Evolutionary conservation across 2,329 filamentous ascomycete genomes (phyloP).

Genomic region (Bipolaris oryzae): DNA sequence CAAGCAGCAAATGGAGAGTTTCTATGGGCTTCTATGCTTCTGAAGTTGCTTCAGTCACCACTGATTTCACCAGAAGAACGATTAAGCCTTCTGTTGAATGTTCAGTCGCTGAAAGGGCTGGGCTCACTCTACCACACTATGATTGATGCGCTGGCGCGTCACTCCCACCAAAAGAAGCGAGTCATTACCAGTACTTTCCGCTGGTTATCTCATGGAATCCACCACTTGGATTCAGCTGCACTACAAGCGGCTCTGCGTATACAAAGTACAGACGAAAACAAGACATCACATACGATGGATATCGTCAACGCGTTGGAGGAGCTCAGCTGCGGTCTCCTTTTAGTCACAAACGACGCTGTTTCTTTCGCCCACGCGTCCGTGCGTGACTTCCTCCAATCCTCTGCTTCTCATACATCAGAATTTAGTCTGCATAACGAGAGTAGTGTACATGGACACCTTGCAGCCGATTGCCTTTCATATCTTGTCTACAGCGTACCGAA

Average conservation of each 20-base stretch:
- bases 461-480: constrained; percentile 36
- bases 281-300: constrained; percentile 6
- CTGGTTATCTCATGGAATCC: constrained; percentile 35
- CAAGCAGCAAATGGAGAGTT: constrained; percentile 34
- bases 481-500: constrained; percentile 38
- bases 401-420: constrained; percentile 22
- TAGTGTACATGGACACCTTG: constrained; percentile 36
- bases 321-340: constrained; percentile 35
- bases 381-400: constrained; percentile 32
- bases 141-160: constrained; percentile 24
- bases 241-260: constrained; percentile 29
- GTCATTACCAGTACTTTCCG: constrained; percentile 32
- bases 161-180: constrained; percentile 26
- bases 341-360: constrained; percentile 24
- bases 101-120: constrained; percentile 26
- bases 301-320: constrained; percentile 26
- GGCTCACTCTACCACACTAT: constrained; percentile 32
- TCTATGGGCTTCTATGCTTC: constrained; percentile 34
- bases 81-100: constrained; percentile 22
- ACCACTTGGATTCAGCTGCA: constrained; percentile 25
- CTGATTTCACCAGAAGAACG: constrained; percentile 36
- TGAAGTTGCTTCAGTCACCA: constrained; percentile 34
- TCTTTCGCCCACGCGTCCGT: constrained; percentile 35
- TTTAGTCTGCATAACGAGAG: constrained; percentile 35
- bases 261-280: constrained; percentile 5